Evolutionary conservation across 2,329 filamentous ascomycete species (phyloP).

Genomic region (Xylaria digitata): DNA sequence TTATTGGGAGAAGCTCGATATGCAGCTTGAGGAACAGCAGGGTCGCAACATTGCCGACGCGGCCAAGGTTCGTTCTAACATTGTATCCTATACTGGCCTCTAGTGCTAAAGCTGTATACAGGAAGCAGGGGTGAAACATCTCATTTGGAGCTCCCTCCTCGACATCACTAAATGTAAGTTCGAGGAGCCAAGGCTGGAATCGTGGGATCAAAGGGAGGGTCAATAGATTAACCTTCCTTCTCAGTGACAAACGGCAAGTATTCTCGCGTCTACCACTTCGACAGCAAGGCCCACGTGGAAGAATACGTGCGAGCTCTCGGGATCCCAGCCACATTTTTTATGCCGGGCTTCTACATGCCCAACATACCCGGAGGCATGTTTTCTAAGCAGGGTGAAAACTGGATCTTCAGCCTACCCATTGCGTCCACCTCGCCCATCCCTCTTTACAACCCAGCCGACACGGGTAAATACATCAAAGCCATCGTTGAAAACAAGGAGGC

Average conservation of each 20-base stretch:
- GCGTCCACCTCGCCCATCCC: constrained; percentile 50
- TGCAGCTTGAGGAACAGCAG: constrained; percentile 57
- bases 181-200: not conserved
- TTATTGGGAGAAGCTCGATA: constrained; percentile 59
- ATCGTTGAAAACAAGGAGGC: constrained; percentile 51
- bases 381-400: constrained; percentile 48
- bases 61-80: constrained; percentile 51
- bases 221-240: constrained; percentile 15
- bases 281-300: constrained; percentile 67
- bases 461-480: constrained; percentile 55
- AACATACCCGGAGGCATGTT: constrained; percentile 55
- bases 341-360: constrained; percentile 66
- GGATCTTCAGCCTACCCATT: constrained; percentile 51
- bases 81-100: not conserved
- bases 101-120: constrained; percentile 32
- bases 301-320: constrained; percentile 62
- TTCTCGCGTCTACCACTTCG: constrained; percentile 62
- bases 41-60: constrained; percentile 61
- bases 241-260: constrained; percentile 56
- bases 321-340: constrained; percentile 62
- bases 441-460: constrained; percentile 52
- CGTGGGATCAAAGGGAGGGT: not conserved
- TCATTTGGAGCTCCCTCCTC: constrained; percentile 58
- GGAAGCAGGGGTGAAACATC: constrained; percentile 56
- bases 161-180: constrained; percentile 55